Evolutionary conservation across 1,284 basidiomycete species (phyloP).

Genomic region (Puccinia triticina): DNA sequence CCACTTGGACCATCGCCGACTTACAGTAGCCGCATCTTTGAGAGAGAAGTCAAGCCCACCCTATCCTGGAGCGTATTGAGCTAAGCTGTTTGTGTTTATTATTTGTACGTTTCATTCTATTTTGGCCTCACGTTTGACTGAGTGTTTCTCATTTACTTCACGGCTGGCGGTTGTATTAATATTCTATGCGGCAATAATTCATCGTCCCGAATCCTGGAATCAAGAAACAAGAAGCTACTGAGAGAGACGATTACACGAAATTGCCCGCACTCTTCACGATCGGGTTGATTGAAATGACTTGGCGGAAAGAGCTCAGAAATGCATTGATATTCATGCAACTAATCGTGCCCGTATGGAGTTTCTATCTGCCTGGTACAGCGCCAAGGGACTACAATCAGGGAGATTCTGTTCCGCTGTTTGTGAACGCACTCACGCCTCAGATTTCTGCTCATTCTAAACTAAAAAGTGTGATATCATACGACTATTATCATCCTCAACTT

Average conservation of each 20-base stretch:
- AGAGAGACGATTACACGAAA: not conserved
- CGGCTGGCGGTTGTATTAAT: too few relatives aligned
- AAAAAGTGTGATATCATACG: constrained; percentile 57
- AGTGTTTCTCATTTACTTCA: too few relatives aligned
- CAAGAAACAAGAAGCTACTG: not conserved
- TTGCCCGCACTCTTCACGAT: not conserved
- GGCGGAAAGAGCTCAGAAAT: constrained; percentile 7
- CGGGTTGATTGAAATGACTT: constrained; percentile 14
- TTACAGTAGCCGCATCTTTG: too few relatives aligned
- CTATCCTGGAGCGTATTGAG: too few relatives aligned
- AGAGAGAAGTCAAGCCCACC: too few relatives aligned
- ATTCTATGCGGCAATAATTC: not conserved
- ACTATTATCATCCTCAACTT: constrained; percentile 83
- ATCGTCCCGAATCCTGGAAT: not conserved
- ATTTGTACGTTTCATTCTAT: too few relatives aligned
- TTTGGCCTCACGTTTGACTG: too few relatives aligned
- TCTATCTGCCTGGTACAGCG: constrained; percentile 61
- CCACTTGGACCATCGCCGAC: too few relatives aligned
- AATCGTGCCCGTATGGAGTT: constrained; percentile 42
- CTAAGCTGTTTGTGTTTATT: too few relatives aligned
- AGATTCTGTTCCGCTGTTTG: constrained; percentile 60
- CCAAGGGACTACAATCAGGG: constrained; percentile 60
- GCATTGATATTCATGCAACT: constrained; percentile 4
- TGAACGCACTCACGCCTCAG: constrained; percentile 58
- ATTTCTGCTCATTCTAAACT: constrained; percentile 27